These are phyloP conservation scores for Alternaria metachromatica DNA, from an alignment of 2,329 filamentous ascomycete species.

Conservation along the genomic window DNA sequence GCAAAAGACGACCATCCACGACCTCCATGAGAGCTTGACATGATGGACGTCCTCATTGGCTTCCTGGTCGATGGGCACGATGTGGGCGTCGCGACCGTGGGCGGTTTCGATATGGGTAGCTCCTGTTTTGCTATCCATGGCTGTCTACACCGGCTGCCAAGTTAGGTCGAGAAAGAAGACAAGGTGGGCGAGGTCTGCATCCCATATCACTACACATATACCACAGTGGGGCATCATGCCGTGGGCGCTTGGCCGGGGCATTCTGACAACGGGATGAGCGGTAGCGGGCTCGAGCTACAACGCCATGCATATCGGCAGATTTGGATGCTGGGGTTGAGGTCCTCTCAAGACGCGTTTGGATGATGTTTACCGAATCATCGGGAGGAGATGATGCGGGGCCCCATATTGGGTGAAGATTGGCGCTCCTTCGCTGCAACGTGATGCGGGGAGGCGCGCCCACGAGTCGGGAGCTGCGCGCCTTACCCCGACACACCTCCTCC, in stretches of 20 bases:
- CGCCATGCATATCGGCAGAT: constrained; percentile 23
- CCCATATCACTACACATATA: background rate
- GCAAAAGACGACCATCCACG: constrained; percentile 59
- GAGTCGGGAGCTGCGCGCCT: background rate
- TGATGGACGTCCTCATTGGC: constrained; percentile 45
- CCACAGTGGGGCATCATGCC: background rate
- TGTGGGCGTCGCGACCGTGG: constrained; percentile 16
- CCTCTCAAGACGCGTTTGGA: constrained; percentile 1
- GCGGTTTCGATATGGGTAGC: constrained; percentile 20
- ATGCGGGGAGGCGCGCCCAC: constrained; percentile 5
- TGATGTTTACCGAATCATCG: constrained; percentile 9
- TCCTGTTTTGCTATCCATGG: constrained; percentile 30
- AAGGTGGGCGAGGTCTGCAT: background rate
- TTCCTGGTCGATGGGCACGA: constrained; percentile 39
- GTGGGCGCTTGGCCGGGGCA: background rate
- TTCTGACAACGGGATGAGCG: background rate
- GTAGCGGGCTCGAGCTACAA: background rate
- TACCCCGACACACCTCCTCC: background rate
- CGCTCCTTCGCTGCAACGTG: background rate
- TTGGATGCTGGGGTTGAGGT: constrained; percentile 1
- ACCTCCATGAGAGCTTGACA: constrained; percentile 62
- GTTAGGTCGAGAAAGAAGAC: background rate
- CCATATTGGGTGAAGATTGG: constrained; percentile 12
- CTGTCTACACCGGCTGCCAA: background rate
- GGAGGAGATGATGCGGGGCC: constrained; percentile 19